Conservation (phyloP, 2,329 filamentous ascomycete genomes). For the Chaetomiaceae sp. region DNA sequence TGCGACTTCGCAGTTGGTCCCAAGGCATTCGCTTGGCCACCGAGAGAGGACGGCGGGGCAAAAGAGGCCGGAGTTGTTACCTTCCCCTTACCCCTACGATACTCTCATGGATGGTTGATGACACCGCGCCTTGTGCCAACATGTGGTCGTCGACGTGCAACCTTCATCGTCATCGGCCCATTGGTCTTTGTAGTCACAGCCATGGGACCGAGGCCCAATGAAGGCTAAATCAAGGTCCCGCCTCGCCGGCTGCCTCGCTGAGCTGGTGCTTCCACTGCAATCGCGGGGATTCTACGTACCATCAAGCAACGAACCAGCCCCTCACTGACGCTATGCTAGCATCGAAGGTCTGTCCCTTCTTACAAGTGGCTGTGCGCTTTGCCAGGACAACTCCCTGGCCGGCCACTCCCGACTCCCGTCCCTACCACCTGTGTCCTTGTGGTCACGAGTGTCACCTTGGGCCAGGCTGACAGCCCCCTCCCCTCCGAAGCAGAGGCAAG, state of each 20-base stretch:
- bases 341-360: constrained; percentile 8
- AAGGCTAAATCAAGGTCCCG: not conserved
- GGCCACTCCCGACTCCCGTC: constrained; percentile 3
- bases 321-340: constrained; percentile 25
- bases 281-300: constrained; percentile 20
- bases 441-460: constrained; percentile 22
- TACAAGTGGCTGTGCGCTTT: constrained; percentile 5
- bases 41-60: not conserved
- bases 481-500: constrained; percentile 7
- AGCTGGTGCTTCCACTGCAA: constrained; percentile 12
- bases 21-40: not conserved
- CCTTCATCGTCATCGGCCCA: not conserved
- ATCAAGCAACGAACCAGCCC: constrained; percentile 9
- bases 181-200: not conserved
- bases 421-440: not conserved
- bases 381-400: constrained; percentile 5
- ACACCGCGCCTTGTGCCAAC: not conserved
- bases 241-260: constrained; percentile 6
- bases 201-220: not conserved
- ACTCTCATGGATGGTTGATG: not conserved
- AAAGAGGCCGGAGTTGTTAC: not conserved
- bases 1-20: constrained; percentile 14
- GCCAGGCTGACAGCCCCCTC: constrained; percentile 9
- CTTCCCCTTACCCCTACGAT: not conserved
- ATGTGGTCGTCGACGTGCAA: not conserved